A percentile compares a stretch with the other conserved stretches of the same genome.
Conservation (phyloP, 169 alveolate genomes). For the Plasmodium falciparum region DNA sequence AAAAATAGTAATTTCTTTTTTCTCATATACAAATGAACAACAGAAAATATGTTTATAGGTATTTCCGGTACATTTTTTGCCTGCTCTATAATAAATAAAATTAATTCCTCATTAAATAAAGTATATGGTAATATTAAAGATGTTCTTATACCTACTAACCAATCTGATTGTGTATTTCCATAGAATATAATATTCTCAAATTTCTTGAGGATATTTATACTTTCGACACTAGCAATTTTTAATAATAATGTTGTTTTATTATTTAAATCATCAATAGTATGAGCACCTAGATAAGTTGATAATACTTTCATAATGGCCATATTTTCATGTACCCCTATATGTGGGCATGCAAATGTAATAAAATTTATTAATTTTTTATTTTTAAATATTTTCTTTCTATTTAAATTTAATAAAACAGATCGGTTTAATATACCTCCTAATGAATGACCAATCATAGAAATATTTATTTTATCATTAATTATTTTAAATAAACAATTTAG, state of each 20-base stretch:
- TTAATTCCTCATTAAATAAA: conserved; percentile 46
- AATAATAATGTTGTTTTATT: conserved; percentile 80
- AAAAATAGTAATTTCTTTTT: conserved; percentile 57
- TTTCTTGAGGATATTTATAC: conserved; percentile 56
- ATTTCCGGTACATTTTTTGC: conserved; percentile 77
- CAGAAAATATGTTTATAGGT: conserved; percentile 76
- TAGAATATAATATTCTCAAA: conserved; percentile 83
- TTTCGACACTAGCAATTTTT: conserved; percentile 75
- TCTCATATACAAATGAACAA: conserved; percentile 75
- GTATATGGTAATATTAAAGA: conserved; percentile 83
- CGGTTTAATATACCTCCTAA: conserved; percentile 84
- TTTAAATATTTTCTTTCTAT: conserved; percentile 72
- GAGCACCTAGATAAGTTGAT: conserved; percentile 80
- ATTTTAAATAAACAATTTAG: conserved; percentile 76
- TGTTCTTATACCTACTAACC: conserved; percentile 86
- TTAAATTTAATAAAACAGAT: conserved; percentile 57
- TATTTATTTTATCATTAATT: conserved; percentile 75
- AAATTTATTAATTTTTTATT: conserved; percentile 80
- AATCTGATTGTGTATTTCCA: conserved; percentile 84
- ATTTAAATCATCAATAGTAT: conserved; percentile 81
- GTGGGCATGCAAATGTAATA: conserved; percentile 86
- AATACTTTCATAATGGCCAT: conserved; percentile 70
- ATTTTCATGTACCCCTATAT: conserved; percentile 84
- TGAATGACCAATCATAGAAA: conserved; percentile 86
- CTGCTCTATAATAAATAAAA: conserved; percentile 68